Evolutionary conservation across 495 filamentous ascomycete genomes (phyloP), one percentile per base, ranked within the genome.

Genomic region (Aspergillus sclerotiicarbonarius): DNA sequence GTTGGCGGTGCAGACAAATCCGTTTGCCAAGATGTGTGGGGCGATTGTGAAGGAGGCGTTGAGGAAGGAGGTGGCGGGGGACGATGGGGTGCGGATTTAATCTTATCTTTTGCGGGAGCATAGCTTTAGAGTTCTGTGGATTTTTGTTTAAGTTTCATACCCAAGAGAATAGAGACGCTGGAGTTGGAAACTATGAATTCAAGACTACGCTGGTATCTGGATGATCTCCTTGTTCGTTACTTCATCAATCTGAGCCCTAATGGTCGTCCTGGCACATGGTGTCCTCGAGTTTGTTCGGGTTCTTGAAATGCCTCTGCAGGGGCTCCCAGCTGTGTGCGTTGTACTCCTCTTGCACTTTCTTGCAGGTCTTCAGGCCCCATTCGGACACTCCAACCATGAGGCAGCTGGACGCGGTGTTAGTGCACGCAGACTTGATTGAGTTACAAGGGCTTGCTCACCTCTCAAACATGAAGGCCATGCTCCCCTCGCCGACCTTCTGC

Each of bases 301-400:
- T 78, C 70, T 81, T 78, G 77, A 95, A 96, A 67, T 90, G 87
- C 39, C 88, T 77, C 73, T 90, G 88, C 59, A 96, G 67, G 7
- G 86, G 84, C 33, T 81, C 82, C 92, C 92, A 96, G 70, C 89
- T 93, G 72, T 96, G 88, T 51, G 85, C 84, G 67, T 86, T 93
- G 64, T 96, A 96, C 54, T 82, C 83, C 60, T 84, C 80, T 73
- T 96, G 92, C 37, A 95, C 88, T 78, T 93, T 95, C 64, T 82
- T 77, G 62, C 91, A 96, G 46, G 80, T 86, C 71, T 89, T 87
- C 52, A 96, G 71, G 0, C 90, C 92, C 92, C 92, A 96, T 61
- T 93, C 89, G 15, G 91, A 95, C 13, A 96, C 90, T 4, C 92
- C 92, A 9, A 96, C 82, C 92, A 96, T 95, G 41, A 90, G 70